Evolutionary conservation across 768 basidiomycete genomes (phyloP).

Genomic region (Pisolithus sp.): DNA sequence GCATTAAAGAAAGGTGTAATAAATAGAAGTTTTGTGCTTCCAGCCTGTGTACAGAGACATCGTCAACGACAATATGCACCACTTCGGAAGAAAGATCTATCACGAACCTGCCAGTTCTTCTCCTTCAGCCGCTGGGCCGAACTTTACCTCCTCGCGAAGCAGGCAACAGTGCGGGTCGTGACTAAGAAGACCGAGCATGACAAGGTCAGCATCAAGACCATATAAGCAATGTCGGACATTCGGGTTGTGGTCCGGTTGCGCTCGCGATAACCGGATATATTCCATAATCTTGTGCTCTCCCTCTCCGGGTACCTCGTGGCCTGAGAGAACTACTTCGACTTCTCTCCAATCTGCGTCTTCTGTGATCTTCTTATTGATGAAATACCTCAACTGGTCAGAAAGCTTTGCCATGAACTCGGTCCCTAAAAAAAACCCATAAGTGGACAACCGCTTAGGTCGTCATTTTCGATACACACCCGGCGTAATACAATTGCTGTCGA

Average conservation of each 20-base stretch:
- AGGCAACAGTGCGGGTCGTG: slow-evolving; percentile 99
- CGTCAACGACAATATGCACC: slow-evolving; percentile 4
- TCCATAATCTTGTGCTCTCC: slow-evolving; percentile 99
- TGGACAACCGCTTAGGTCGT: neutral
- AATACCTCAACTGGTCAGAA: slow-evolving; percentile 91
- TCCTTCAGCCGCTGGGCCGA: slow-evolving; percentile 75
- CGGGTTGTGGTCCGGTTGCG: slow-evolving; percentile 93
- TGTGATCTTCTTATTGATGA: slow-evolving; percentile 95
- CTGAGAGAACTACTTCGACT: slow-evolving; percentile 88
- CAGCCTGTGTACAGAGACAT: slow-evolving; percentile 28
- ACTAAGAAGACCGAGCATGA: slow-evolving; percentile 95
- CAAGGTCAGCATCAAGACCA: slow-evolving; percentile 95
- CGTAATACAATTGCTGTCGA: slow-evolving; percentile 98
- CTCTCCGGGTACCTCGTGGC: slow-evolving; percentile 97
- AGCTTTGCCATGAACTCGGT: slow-evolving; percentile 93
- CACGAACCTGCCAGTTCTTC: slow-evolving; percentile 55
- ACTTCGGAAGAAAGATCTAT: neutral
- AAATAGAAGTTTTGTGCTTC: slow-evolving; percentile 91
- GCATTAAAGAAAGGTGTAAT: slow-evolving; percentile 87
- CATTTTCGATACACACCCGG: slow-evolving; percentile 57
- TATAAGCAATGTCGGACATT: slow-evolving; percentile 97
- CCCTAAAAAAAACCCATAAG: slow-evolving; percentile 37
- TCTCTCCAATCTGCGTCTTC: slow-evolving; percentile 96
- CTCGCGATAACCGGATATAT: slow-evolving; percentile 90
- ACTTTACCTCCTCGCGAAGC: slow-evolving; percentile 96